Conservation (phyloP, 2,329 filamentous ascomycete genomes). For the Diaporthe nobilis region DNA sequence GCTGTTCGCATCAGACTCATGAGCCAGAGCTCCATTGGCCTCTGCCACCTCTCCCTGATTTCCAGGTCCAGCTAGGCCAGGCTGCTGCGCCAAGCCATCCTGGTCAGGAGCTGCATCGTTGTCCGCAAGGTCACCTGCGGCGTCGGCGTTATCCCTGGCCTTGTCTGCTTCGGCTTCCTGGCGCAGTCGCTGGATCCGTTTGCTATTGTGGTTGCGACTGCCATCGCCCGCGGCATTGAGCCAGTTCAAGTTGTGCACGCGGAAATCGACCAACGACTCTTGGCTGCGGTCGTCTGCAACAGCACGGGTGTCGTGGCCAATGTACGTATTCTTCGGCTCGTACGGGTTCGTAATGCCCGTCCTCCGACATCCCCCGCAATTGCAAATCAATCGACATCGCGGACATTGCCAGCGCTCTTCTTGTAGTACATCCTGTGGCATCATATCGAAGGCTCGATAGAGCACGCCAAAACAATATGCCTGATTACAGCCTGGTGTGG, state of each 20-base stretch:
- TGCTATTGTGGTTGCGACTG: slow-evolving; percentile 69
- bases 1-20: slow-evolving; percentile 25
- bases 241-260: slow-evolving; percentile 89
- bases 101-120: slow-evolving; percentile 48
- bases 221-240: slow-evolving; percentile 74
- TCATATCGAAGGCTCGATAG: slow-evolving; percentile 91
- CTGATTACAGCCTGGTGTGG: slow-evolving; percentile 75
- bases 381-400: slow-evolving; percentile 87
- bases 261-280: slow-evolving; percentile 91
- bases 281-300: slow-evolving; percentile 93
- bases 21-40: slow-evolving; percentile 12
- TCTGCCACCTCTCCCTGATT: slow-evolving; percentile 54
- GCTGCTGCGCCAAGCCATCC: slow-evolving; percentile 48
- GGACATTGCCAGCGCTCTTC: slow-evolving; percentile 90
- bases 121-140: slow-evolving; percentile 45
- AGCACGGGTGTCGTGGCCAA: slow-evolving; percentile 91
- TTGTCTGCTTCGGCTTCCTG: slow-evolving; percentile 71
- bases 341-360: slow-evolving; percentile 80
- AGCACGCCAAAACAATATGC: slow-evolving; percentile 95
- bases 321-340: slow-evolving; percentile 85
- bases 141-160: slow-evolving; percentile 58
- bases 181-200: slow-evolving; percentile 69
- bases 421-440: slow-evolving; percentile 87
- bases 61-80: slow-evolving; percentile 48
- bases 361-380: slow-evolving; percentile 84